Evolutionary conservation across 1,284 basidiomycete species (phyloP).

Genomic region (Porogramme epimiltina): DNA sequence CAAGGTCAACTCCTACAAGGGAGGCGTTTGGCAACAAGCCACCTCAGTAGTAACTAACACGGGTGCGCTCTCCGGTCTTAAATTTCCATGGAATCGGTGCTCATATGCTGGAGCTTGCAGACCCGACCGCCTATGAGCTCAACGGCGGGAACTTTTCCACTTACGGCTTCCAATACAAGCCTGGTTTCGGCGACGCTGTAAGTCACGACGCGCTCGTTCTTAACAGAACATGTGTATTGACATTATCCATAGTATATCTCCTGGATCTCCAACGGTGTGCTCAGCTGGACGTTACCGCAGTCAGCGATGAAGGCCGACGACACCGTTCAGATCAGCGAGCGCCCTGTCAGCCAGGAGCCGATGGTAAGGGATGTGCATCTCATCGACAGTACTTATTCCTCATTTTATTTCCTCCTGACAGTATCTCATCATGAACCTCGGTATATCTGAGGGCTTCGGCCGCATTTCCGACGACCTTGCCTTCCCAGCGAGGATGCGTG

Average conservation of each 20-base stretch:
- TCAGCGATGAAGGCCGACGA: conserved; percentile 73
- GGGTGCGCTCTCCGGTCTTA: conserved; percentile 9
- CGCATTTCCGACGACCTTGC: conserved; percentile 61
- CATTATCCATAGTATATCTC: conserved; percentile 61
- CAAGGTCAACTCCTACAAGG: conserved; percentile 51
- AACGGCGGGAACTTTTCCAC: conserved; percentile 22
- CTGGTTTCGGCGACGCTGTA: conserved; percentile 33
- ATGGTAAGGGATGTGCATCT: conserved; percentile 49
- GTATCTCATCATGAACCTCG: conserved; percentile 82
- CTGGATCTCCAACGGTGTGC: conserved; percentile 69
- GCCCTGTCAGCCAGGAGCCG: conserved; percentile 83
- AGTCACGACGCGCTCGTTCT: neutral
- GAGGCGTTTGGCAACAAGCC: conserved; percentile 56
- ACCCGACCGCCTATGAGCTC: conserved; percentile 30
- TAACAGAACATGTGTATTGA: too few species aligned
- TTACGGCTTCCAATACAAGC: conserved; percentile 34
- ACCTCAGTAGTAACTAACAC: conserved; percentile 28
- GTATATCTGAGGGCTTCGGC: conserved; percentile 80
- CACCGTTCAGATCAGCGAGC: conserved; percentile 65
- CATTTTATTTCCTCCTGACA: conserved; percentile 22
- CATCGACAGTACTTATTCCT: conserved; percentile 43
- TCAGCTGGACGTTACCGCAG: conserved; percentile 76
- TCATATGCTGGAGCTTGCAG: conserved; percentile 10
- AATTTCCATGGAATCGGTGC: neutral
- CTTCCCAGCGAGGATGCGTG: conserved; percentile 71